Percentiles rank a stretch among this genome's conserved stretches.
These are phyloP conservation scores for Bocquillonia castaneifolia DNA, from an alignment of 441 rosid genomes.

Conservation along the genomic window DNA sequence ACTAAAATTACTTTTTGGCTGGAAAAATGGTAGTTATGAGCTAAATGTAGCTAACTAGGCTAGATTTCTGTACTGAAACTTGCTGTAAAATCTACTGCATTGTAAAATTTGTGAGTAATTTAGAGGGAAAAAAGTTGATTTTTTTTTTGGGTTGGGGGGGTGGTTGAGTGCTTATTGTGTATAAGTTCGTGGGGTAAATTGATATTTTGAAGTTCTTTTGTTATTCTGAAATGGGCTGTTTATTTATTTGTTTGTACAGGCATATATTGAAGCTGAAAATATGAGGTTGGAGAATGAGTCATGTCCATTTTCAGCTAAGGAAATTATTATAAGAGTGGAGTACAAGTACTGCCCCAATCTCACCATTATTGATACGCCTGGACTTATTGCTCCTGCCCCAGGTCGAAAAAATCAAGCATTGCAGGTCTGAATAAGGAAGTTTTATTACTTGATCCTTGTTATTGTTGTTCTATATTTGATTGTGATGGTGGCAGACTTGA, in stretches of 20 bases:
- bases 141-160: not conserved
- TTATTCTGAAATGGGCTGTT: not conserved
- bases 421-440: constrained; percentile 40
- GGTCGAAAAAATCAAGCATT: constrained; percentile 72
- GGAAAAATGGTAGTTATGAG: too few relatives aligned
- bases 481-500: constrained; percentile 16
- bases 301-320: constrained; percentile 74
- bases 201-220: not conserved
- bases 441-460: not conserved
- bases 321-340: constrained; percentile 74
- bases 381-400: constrained; percentile 89
- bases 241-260: constrained; percentile 31
- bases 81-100: not conserved
- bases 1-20: too few relatives aligned
- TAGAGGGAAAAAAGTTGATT: not conserved
- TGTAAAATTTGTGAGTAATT: not conserved
- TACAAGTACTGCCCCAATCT: constrained; percentile 88
- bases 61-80: not conserved
- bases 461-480: constrained; percentile 9
- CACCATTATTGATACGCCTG: constrained; percentile 92
- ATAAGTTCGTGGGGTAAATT: not conserved
- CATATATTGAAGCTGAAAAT: constrained; percentile 79
- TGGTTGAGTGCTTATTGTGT: not conserved
- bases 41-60: not conserved
- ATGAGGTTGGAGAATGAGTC: constrained; percentile 78